phyloP scores from a whole-genome alignment of 495 filamentous ascomycete species.

The Penicillium manginii region DNA sequence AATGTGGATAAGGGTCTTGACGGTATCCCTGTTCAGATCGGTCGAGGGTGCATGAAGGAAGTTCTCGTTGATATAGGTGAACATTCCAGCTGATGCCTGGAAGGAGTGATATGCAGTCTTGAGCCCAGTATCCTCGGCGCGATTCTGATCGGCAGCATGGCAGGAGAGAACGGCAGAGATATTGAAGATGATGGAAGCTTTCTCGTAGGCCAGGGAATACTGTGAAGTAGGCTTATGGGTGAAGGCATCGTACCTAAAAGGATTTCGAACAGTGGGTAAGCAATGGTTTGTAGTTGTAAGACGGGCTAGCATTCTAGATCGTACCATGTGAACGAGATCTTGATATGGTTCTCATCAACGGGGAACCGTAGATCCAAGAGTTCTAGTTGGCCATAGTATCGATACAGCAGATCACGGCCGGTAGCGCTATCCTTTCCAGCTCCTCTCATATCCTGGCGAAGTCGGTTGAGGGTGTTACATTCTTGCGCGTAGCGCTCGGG shows the following conservation, averaged over 20 bases:
- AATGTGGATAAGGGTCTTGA: constrained; percentile 89
- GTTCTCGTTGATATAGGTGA: constrained; percentile 99
- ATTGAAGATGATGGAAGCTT: constrained; percentile 99
- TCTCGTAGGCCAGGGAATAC: constrained; percentile 96
- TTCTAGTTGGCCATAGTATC: constrained; percentile 97
- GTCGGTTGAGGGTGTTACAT: constrained; percentile 92
- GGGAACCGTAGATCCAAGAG: constrained; percentile 93
- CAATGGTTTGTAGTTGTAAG: constrained; percentile 19
- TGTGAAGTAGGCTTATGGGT: constrained; percentile 95
- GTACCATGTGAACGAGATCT: constrained; percentile 98
- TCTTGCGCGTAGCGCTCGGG: constrained; percentile 93
- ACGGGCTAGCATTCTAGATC: background rate
- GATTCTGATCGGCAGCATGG: constrained; percentile 90
- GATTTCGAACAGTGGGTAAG: background rate
- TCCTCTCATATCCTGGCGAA: constrained; percentile 98
- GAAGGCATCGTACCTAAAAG: constrained; percentile 93
- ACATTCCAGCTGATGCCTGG: constrained; percentile 98
- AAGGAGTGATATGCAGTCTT: constrained; percentile 98
- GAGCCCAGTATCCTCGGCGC: constrained; percentile 86
- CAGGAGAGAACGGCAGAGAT: constrained; percentile 97
- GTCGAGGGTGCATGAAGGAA: constrained; percentile 96
- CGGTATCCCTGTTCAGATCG: constrained; percentile 90
- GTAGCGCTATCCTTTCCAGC: constrained; percentile 96
- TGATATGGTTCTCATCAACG: constrained; percentile 97
- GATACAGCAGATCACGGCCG: constrained; percentile 89